Evolutionary conservation across 495 filamentous ascomycete genomes (phyloP).

Genomic region (Aspergillus steynii): DNA sequence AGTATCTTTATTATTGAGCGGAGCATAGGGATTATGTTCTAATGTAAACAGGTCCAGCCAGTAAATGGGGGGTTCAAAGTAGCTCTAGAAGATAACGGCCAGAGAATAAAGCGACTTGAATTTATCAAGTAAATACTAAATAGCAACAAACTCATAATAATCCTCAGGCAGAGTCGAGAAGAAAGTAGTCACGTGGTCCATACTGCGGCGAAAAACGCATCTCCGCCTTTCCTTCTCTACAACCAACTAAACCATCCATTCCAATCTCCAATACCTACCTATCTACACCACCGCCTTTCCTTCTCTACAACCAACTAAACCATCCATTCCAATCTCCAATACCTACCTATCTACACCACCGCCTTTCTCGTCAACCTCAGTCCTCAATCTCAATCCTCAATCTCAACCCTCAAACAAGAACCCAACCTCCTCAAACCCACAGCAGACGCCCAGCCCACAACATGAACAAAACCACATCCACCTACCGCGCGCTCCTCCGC

Average conservation of each 20-base stretch:
- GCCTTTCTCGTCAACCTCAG: no score
- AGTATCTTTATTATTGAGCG: background rate
- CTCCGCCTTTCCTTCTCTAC: background rate
- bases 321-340: no score
- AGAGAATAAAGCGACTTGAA: no score
- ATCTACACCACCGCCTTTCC: background rate
- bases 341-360: background rate
- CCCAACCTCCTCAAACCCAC: background rate
- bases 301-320: background rate
- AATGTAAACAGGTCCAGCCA: background rate
- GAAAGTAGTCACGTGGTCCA: background rate
- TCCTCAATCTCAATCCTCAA: no score
- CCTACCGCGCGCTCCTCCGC: constrained; percentile 89
- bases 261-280: background rate
- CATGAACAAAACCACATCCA: constrained; percentile 59
- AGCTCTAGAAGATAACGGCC: no score
- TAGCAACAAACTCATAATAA: no score
- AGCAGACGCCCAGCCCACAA: background rate
- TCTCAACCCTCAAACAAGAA: constrained; percentile 16
- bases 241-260: background rate
- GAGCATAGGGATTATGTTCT: background rate
- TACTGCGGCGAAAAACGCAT: background rate
- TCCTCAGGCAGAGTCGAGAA: no score
- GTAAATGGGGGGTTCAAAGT: no score
- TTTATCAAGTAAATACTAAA: no score